Conservation (phyloP, 225 moss, liverwort and hornwort genomes). For the Marchantia paleacea region DNA sequence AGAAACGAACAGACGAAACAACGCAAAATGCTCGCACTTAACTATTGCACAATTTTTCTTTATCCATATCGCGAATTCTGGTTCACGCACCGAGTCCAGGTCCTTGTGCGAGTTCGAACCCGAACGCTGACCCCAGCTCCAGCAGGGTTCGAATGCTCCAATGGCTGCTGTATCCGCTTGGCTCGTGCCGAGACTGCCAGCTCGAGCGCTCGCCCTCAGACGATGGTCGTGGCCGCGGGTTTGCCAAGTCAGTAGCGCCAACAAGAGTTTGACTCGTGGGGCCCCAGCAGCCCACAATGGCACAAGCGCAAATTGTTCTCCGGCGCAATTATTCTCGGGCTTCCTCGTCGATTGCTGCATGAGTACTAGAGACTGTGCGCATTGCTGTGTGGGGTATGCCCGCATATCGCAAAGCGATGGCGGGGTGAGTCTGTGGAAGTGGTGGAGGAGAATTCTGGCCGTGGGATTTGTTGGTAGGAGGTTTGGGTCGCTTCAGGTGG, state of each 20-base stretch:
- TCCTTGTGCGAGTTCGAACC: neutral
- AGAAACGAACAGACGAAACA: no score
- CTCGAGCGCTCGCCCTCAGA: neutral
- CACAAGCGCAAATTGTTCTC: neutral
- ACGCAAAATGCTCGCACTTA: no score
- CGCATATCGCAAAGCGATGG: no score
- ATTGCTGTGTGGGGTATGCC: neutral
- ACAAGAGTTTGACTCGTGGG: neutral
- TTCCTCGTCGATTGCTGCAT: neutral
- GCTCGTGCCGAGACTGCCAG: neutral
- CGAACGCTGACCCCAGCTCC: neutral
- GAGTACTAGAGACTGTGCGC: neutral
- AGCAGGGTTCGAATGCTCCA: neutral
- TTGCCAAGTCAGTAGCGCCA: constrained; percentile 2
- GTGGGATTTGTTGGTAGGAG: no score
- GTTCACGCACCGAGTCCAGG: no score
- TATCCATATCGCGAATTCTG: no score
- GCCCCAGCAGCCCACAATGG: neutral
- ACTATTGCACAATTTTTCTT: no score
- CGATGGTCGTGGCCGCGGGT: neutral
- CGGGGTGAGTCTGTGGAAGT: no score
- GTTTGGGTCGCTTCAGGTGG: no score
- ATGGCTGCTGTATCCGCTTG: neutral
- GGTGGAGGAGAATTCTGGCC: no score
- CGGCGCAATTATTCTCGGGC: neutral